Evolutionary conservation across 176 grass and related monocot species (phyloP).

Genomic region (Oryza rufipogon): DNA sequence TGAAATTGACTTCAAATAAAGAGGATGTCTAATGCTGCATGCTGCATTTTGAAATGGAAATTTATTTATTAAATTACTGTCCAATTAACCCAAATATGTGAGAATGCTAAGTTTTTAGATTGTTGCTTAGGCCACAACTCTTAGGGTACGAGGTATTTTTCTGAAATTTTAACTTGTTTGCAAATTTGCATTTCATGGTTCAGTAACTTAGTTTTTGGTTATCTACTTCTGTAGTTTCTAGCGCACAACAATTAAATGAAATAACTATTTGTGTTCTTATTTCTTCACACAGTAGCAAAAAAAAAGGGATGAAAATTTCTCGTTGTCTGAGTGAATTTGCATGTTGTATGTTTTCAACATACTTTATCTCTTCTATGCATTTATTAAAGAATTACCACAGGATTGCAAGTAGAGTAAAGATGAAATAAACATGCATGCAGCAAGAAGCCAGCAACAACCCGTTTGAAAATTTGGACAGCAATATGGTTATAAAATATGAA

Average conservation of each 20-base stretch:
- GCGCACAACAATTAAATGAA: no score
- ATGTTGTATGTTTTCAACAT: no score
- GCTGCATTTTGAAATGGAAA: neutral
- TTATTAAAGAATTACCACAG: no score
- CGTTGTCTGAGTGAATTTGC: neutral
- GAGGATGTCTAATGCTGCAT: neutral
- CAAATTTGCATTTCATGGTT: neutral
- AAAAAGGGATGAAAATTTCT: neutral
- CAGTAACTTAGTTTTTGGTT: neutral
- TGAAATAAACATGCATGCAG: no score
- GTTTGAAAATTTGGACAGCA: no score
- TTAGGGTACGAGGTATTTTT: neutral
- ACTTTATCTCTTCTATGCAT: no score
- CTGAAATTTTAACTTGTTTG: neutral
- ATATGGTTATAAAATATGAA: neutral
- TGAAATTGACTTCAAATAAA: neutral
- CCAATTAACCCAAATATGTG: slow-evolving; percentile 1
- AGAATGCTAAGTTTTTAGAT: neutral
- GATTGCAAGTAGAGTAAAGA: no score
- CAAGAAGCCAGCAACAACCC: no score
- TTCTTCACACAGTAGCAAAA: neutral
- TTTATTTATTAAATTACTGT: slow-evolving; percentile 7
- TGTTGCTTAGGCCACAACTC: neutral
- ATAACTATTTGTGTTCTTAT: neutral
- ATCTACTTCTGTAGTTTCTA: neutral